A percentile compares a stretch with the other conserved stretches of the same genome.
Conservation (phyloP, 148 eudicot genomes). For the Amaranthus hypochondriacus region DNA sequence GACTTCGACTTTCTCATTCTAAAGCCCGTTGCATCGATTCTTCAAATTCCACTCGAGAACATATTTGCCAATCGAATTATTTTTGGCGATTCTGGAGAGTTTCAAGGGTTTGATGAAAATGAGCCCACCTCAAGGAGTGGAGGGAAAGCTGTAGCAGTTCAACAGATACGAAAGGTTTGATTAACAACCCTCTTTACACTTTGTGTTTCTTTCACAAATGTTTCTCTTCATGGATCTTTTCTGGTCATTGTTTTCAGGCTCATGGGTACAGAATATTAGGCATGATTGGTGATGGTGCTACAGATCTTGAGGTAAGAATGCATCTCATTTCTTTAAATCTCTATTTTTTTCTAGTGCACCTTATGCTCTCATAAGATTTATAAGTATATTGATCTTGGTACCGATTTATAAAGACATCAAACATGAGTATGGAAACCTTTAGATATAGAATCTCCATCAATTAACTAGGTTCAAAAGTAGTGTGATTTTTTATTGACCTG, state of each 20-base stretch:
- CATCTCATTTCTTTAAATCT: neutral
- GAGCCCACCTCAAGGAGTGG: constrained; percentile 98
- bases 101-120: constrained; percentile 64
- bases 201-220: neutral
- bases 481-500: no score
- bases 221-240: neutral
- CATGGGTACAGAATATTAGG: constrained; percentile 66
- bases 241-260: constrained; percentile 40
- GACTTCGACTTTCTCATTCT: constrained; percentile 17
- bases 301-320: constrained; percentile 86
- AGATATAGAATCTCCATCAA: neutral
- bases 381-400: neutral
- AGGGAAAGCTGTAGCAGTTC: constrained; percentile 93
- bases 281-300: constrained; percentile 99
- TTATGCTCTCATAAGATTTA: neutral
- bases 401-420: neutral
- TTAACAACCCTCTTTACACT: neutral
- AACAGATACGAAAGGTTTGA: constrained; percentile 72
- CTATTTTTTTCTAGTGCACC: neutral
- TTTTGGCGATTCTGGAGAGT: constrained; percentile 68
- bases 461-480: no score
- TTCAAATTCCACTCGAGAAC: constrained; percentile 68
- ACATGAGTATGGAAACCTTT: neutral
- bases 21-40: constrained; percentile 90
- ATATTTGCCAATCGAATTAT: constrained; percentile 82